Evolutionary conservation across 345 rosid species (phyloP), one percentile per base, ranked within the genome.

Genomic region (Eucalyptus regnans): DNA sequence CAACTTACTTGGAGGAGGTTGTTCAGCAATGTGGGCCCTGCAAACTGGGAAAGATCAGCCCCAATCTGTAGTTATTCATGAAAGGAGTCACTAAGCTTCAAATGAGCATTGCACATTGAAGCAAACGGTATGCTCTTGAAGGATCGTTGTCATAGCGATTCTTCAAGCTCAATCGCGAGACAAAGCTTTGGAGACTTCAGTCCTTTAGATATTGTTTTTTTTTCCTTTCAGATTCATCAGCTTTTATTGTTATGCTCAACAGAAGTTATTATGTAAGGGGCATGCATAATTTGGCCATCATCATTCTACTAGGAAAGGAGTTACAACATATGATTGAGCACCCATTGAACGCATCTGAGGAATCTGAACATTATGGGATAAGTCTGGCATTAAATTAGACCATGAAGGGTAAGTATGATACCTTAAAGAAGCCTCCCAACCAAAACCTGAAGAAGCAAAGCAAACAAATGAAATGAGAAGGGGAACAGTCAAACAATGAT

Each of bases 351-450:
- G 7, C 22, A 86, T 50, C 7, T 48, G 48, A 51, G 58, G 46
- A 86, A 23, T 49, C 87, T 86, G 87, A 85, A 48, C 50, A 48
- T 50, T 85, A 29, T 86, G 23, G 43, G 25, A 22, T n/a, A 41
- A 49, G 58, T 86, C 27, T 49, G 86, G 89, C 37, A 84, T 84
- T 27, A n/a, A 33, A 25, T 48, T 88, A 88, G 90, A 25, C 43
- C 23, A 68, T 54, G 87, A 64, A 56, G 86, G 11, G 46, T 13
- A 86, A 43, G 51, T 66, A 49, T 49, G 8, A 88, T 94, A 96
- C 99, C 99, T 96, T 97, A 91, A 97, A 95, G 76, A 95, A 37
- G 48, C 98, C 99, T 88, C 95, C 99, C 90, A 94, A 91, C 98
- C 99, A 97, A 90, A 97, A 97, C 94, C 99, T 97, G 92, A 88